Evolutionary conservation across 2,329 filamentous ascomycete species (phyloP).

Genomic region (Hymenoscyphus fructigenus): DNA sequence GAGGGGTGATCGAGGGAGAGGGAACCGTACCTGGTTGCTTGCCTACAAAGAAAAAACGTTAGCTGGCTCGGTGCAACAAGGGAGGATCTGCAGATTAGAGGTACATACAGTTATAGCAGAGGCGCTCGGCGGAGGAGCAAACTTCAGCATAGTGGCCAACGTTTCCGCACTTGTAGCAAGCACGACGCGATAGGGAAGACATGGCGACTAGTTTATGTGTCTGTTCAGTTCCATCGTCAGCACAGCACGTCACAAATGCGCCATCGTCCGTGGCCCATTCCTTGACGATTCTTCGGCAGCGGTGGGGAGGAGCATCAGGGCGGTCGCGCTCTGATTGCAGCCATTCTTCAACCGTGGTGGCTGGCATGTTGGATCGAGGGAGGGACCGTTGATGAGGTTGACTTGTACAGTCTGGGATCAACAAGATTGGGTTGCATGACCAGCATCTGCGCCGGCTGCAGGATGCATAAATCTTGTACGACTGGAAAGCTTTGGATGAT

Average conservation of each 20-base stretch:
- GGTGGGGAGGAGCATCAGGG: conserved; percentile 36
- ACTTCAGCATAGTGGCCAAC: conserved; percentile 83
- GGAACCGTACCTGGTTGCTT: conserved; percentile 70
- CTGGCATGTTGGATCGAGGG: conserved; percentile 31
- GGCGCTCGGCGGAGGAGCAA: conserved; percentile 94
- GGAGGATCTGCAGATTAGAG: neutral
- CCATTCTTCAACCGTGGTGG: conserved; percentile 37
- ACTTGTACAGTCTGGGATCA: conserved; percentile 24
- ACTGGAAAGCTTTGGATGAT: conserved; percentile 19
- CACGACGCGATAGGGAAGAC: conserved; percentile 79
- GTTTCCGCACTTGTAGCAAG: conserved; percentile 73
- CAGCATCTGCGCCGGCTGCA: conserved; percentile 35
- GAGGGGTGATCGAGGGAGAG: neutral
- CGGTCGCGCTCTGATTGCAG: conserved; percentile 25
- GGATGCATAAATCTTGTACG: conserved; percentile 36
- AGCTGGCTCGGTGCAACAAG: conserved; percentile 6
- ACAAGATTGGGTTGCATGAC: conserved; percentile 33
- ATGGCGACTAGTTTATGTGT: conserved; percentile 47
- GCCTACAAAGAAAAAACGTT: conserved; percentile 45
- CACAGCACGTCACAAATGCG: conserved; percentile 38
- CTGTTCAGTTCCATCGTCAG: conserved; percentile 40
- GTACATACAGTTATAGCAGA: conserved; percentile 96
- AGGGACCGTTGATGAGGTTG: conserved; percentile 22
- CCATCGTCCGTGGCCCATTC: conserved; percentile 36
- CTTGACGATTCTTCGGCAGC: conserved; percentile 36